These are phyloP conservation scores for Monosporascus sp. DNA, from an alignment of 2,329 filamentous ascomycete genomes.

Conservation along the genomic window DNA sequence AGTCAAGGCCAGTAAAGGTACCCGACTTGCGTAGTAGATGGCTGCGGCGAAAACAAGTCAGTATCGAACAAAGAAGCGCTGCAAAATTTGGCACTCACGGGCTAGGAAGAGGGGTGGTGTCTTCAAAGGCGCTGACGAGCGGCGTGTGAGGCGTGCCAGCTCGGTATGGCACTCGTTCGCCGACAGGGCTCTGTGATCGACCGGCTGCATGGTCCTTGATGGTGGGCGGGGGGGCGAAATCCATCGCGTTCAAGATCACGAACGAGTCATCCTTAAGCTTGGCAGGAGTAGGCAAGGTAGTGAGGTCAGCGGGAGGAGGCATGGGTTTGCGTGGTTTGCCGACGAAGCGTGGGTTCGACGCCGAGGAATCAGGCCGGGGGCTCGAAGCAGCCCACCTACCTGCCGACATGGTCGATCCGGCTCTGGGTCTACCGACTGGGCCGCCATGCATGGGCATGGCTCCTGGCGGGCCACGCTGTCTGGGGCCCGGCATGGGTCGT, in stretches of 20 bases:
- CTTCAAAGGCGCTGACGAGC: slow-evolving; percentile 78
- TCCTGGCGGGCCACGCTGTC: slow-evolving; percentile 21
- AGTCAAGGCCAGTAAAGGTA: slow-evolving; percentile 76
- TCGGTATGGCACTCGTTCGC: slow-evolving; percentile 67
- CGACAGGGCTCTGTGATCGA: slow-evolving; percentile 58
- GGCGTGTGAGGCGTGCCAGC: slow-evolving; percentile 74
- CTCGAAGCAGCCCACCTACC: slow-evolving; percentile 26
- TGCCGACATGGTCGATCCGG: slow-evolving; percentile 42
- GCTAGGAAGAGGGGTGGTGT: slow-evolving; percentile 79
- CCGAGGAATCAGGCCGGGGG: slow-evolving; percentile 29
- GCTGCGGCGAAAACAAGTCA: slow-evolving; percentile 37
- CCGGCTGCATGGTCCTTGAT: slow-evolving; percentile 67
- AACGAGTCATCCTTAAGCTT: slow-evolving; percentile 80
- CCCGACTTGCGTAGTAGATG: slow-evolving; percentile 71
- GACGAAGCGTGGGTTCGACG: slow-evolving; percentile 42
- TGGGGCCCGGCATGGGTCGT: slow-evolving; percentile 29
- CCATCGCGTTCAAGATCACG: slow-evolving; percentile 61
- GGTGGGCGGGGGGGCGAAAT: slow-evolving; percentile 77
- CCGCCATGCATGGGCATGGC: slow-evolving; percentile 40
- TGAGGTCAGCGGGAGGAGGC: slow-evolving; percentile 70
- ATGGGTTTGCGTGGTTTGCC: slow-evolving; percentile 39
- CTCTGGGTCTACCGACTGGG: slow-evolving; percentile 48
- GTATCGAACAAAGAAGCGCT: background rate
- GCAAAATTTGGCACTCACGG: slow-evolving; percentile 59
- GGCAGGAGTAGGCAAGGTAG: slow-evolving; percentile 76